Base-by-base conservation (phyloP, 495 filamentous ascomycete species). In the Lentithecium fluviatile region DNA sequence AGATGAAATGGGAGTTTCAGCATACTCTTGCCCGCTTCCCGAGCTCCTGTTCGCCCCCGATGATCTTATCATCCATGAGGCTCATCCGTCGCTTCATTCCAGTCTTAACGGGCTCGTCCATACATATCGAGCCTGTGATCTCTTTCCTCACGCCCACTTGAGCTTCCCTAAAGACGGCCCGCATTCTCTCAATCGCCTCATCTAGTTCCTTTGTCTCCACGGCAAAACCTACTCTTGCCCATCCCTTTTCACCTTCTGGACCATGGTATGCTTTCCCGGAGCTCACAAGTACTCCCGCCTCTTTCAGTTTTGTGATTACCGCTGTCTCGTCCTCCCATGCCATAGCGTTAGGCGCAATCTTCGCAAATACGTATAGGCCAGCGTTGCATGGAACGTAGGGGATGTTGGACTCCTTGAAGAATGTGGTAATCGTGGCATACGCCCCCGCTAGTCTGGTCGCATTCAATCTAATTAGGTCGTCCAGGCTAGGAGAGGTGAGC, bases 181-280 rank as follows among this genome's bases (percentile, higher is more conserved):
- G 29, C 29, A 32, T 32, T 10, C 29, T 32, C 10, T 32, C 29
- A 32, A 32, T 32, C 29, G 29, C 29, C 29, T 32, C 29, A 32
- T 32, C 29, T 32, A 32, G 10, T 10, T 32, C 29, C 29, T 32
- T 32, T 32, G 29, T 32, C 15, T 43, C 40, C 3, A 70, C 54
- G 2, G 68, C 56, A 55, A 70, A 70, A 19, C 45, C 45, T 2
- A 70, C 51, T 49, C 68, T 50, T 13, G 46, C 43, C 69, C 69
- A 71, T 1, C 69, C 69, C 37, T 66, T 68, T 20, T 70, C 67
- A 11, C 21, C 36, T 12, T 68, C 67, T 21, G 64, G 64, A 12
- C 24, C 61, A 51, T 70, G 56, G 49, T 68, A 71, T 6, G 37
- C 58, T 0, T 49, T 12, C 2, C 69, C 69, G 5, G 60, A n/a